A percentile compares a stretch with the other conserved stretches of the same genome.
Conservation (phyloP, 2,329 filamentous ascomycete genomes). For the Keithomyces neogunnii region DNA sequence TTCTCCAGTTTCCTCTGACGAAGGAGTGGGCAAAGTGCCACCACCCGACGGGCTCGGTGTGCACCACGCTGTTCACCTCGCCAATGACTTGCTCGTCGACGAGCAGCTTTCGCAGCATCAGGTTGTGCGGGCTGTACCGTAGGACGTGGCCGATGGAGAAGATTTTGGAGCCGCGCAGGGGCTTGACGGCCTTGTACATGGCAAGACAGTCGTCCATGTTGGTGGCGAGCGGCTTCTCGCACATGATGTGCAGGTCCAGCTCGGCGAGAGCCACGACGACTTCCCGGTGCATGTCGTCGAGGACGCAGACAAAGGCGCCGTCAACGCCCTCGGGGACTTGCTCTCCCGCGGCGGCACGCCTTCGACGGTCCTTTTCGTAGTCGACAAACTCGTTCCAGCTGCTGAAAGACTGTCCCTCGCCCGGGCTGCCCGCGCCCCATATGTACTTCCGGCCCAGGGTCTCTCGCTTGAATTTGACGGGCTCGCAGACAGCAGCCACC, state of each 20-base stretch:
- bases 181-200: constrained; percentile 55
- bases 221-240: constrained; percentile 88
- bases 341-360: constrained; percentile 40
- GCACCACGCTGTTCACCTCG: constrained; percentile 76
- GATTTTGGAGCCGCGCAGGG: constrained; percentile 33
- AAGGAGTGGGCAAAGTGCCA: constrained; percentile 94
- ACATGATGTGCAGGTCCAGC: constrained; percentile 73
- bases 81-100: constrained; percentile 70
- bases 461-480: constrained; percentile 65
- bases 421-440: constrained; percentile 47
- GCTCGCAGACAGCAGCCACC: constrained; percentile 75
- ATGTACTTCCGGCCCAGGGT: constrained; percentile 65
- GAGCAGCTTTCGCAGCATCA: constrained; percentile 70
- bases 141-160: constrained; percentile 94
- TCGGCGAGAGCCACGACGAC: constrained; percentile 68
- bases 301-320: constrained; percentile 56
- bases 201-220: constrained; percentile 67
- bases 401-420: constrained; percentile 59
- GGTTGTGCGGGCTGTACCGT: constrained; percentile 88
- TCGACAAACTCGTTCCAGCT: constrained; percentile 69
- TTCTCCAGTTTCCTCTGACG: constrained; percentile 90
- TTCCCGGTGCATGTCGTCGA: constrained; percentile 82
- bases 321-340: constrained; percentile 47
- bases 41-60: constrained; percentile 91
- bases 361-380: constrained; percentile 59